Conservation (phyloP, 2,329 filamentous ascomycete species). For the Cercospora sesami region DNA sequence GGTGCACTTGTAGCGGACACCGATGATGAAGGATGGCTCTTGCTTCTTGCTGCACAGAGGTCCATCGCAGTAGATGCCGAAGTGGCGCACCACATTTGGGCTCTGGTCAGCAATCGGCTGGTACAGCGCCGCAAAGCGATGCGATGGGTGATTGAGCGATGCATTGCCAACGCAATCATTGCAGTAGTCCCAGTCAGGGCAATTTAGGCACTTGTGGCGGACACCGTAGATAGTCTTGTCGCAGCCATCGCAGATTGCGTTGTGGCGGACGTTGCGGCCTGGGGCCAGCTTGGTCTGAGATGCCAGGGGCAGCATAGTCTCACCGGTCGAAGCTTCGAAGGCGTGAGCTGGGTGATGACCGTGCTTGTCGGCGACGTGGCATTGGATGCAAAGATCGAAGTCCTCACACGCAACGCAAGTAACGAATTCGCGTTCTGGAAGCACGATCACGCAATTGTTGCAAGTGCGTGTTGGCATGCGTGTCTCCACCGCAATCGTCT, state of each 20-base stretch:
- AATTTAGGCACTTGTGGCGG: constrained; percentile 94
- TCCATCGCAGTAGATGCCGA: constrained; percentile 91
- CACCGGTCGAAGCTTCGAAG: constrained; percentile 68
- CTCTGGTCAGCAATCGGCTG: constrained; percentile 60
- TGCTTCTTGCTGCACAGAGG: constrained; percentile 71
- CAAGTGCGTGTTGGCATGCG: constrained; percentile 63
- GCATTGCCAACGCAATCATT: constrained; percentile 69
- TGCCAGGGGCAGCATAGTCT: constrained; percentile 60
- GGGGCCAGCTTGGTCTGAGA: constrained; percentile 70
- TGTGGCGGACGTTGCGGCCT: constrained; percentile 78
- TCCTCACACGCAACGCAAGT: constrained; percentile 84
- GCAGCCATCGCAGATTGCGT: constrained; percentile 92
- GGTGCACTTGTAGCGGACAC: constrained; percentile 93
- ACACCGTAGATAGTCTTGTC: constrained; percentile 83
- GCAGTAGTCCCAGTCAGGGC: constrained; percentile 98
- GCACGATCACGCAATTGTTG: constrained; percentile 64
- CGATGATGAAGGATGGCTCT: constrained; percentile 66
- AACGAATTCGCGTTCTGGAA: constrained; percentile 76
- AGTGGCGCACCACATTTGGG: constrained; percentile 60
- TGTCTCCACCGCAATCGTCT: constrained; percentile 41
- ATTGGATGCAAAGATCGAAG: constrained; percentile 85
- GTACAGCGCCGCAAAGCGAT: constrained; percentile 88
- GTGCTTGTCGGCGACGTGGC: constrained; percentile 73
- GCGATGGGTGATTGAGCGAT: constrained; percentile 69
- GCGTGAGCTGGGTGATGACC: constrained; percentile 88